Percentiles rank a stretch among this genome's conserved stretches.
These are phyloP conservation scores for Sphaerulina musiva DNA, from an alignment of 2,329 filamentous ascomycete genomes.

Conservation along the genomic window DNA sequence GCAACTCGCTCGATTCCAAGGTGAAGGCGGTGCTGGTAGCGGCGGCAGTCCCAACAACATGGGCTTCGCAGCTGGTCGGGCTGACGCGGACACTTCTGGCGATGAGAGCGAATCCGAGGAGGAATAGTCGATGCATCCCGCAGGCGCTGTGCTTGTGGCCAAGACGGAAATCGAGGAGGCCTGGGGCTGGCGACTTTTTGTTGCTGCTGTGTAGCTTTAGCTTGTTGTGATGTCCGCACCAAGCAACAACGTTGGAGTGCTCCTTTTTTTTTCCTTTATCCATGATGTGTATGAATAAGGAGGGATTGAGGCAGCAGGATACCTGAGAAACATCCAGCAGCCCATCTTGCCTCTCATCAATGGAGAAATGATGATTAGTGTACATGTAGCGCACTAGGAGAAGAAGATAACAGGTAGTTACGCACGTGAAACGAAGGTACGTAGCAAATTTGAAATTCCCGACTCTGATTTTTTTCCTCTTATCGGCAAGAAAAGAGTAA, in stretches of 20 bases:
- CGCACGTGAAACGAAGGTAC: background rate
- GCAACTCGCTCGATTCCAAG: conserved; percentile 43
- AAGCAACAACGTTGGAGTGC: background rate
- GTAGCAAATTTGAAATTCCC: background rate
- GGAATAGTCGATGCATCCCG: conserved; percentile 22
- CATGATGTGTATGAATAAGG: conserved; percentile 12
- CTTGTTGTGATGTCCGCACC: too few relatives aligned
- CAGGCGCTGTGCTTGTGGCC: too few relatives aligned
- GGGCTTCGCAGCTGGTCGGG: conserved; percentile 15
- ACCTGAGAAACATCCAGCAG: background rate
- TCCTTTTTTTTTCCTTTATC: background rate
- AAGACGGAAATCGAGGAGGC: too few relatives aligned
- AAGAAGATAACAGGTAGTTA: background rate
- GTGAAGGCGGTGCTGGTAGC: conserved; percentile 18
- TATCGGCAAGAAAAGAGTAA: too few relatives aligned
- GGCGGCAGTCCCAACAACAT: conserved; percentile 21
- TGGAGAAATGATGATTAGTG: background rate
- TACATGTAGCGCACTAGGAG: background rate
- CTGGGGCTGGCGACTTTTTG: too few relatives aligned
- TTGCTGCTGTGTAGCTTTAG: too few relatives aligned
- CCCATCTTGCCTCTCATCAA: background rate
- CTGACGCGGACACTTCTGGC: conserved; percentile 25
- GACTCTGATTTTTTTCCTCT: background rate
- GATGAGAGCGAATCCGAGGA: conserved; percentile 34
- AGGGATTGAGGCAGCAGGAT: background rate